Evolutionary conservation across 495 filamentous ascomycete species (phyloP).

Genomic region (Xylaria telfairii): DNA sequence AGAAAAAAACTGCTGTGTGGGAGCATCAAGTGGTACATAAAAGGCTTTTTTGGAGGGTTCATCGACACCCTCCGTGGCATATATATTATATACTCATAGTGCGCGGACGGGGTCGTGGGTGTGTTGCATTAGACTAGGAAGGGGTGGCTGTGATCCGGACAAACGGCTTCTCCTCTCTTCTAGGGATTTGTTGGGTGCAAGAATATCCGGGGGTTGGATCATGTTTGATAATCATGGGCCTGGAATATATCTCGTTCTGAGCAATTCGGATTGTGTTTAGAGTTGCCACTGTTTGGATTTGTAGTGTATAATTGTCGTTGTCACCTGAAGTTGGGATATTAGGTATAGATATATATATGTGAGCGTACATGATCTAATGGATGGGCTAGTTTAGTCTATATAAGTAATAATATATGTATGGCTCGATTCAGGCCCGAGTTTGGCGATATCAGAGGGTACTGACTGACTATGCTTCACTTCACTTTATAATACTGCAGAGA

Average conservation of each 20-base stretch:
- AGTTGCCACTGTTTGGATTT: neutral
- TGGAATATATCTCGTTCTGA: neutral
- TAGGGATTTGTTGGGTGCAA: neutral
- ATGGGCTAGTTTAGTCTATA: neutral
- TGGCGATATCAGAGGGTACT: too few species aligned
- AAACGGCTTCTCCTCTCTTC: neutral
- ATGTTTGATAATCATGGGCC: neutral
- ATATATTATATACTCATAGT: neutral
- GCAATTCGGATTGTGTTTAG: neutral
- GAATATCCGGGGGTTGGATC: neutral
- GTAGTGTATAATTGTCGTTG: neutral
- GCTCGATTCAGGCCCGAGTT: too few species aligned
- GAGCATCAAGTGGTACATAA: neutral
- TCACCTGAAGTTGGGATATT: neutral
- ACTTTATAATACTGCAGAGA: too few species aligned
- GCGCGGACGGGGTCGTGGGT: neutral
- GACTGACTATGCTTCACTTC: too few species aligned
- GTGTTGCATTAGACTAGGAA: neutral
- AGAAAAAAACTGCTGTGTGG: neutral
- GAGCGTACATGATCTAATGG: neutral
- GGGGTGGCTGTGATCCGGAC: neutral
- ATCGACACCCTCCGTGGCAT: neutral
- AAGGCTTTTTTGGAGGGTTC: neutral
- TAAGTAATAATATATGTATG: too few species aligned
- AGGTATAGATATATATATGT: too few species aligned